Evolutionary conservation across 1,284 basidiomycete genomes (phyloP), one percentile per base, ranked within the genome.

Genomic region (Leccinum griseonigrum): DNA sequence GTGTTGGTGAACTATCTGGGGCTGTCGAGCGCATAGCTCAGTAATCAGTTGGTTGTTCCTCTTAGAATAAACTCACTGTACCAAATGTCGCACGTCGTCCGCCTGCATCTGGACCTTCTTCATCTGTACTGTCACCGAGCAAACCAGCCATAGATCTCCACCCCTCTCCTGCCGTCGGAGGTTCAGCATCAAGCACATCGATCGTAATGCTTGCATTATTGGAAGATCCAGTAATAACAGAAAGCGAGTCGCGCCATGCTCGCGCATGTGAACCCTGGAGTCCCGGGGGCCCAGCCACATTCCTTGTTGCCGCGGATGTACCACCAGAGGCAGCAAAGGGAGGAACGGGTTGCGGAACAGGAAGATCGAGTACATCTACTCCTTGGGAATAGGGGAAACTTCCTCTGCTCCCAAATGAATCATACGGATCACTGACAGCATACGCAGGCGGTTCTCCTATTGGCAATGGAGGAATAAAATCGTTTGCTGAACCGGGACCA

Each of bases 101-200:
- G 56, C 75, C 70, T 38, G 70, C 64, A 48, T 67, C 59, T 16
- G 69, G 68, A 43, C 60, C 71, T 36, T 38, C 46, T 3, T 62
- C 66, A 43, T 71, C 69, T 18, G 66, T 65, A 38, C 67, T 69
- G 6, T 74, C 18, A 10, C 61, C 64, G 31, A 71, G 69, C 48
- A 68, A 64, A 51, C 71, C 72, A n/a, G 85, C 76, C 64, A 89
- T 74, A 11, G 76, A 76, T 61, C 82, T 77, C 88, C 87, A 90
- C 3, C 78, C 74, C 58, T 81, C 81, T 16, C 78, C 77, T 32
- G 87, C 83, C 59, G 68, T 68, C 2, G 87, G 87, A 6, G 87
- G 88, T 29, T 79, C 84, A 36, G 88, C 85, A 61, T 90, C 88
- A 11, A 88, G 74, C 6, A 87, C 69, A 67, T 89, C 86, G 26